Base-by-base conservation (phyloP, 345 rosid species). In the Durio zibethinus region DNA sequence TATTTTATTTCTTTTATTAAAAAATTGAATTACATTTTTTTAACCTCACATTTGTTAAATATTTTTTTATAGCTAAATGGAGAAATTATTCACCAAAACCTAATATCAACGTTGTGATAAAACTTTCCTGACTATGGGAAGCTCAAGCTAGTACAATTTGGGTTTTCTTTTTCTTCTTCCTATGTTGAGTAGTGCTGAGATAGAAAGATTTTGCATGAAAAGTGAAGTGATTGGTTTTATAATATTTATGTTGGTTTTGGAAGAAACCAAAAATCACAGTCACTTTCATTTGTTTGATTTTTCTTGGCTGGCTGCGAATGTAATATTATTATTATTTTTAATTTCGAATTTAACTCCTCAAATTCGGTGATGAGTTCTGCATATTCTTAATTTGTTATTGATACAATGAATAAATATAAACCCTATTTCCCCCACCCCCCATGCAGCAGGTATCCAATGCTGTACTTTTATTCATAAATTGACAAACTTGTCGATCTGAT, bases 41-140 rank as follows among this genome's bases (percentile, higher is more conserved):
- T 56, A 33, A 33, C 36, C 36, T 33, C 36, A 33, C 36, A 33
- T 33, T 42, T 42, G 18, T 47, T 47, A 2, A 12, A 11, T 0
- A 16, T 6, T 6, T 35, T 10, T 31, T 23, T n/a, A 1, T 65
- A 23, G 69, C 80, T 62, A 47, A 76, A 78, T 65, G 59, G 74
- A 67, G 79, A 15, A 66, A 63, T 0, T 57, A n/a, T 70, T 40
- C 53, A 52, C 78, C 67, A 18, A 59, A 33, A 76, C 16, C 75
- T 66, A 73, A 14, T 76, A 45, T 75, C 67, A 72, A 48, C 35
- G 77, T 63, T 38, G 75, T 47, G 74, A 31, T 38, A 50, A 74
- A 80, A 33, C 38, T 72, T 76, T 77, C 47, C 50, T 16, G 16
- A 80, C 53, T 69, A 47, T 16, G 10, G 21, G 48, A 70, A 74